A percentile compares a stretch with the other conserved stretches of the same genome.
These are phyloP conservation scores for Tephrocybe sp. DNA, from an alignment of 768 basidiomycete genomes.

Conservation along the genomic window DNA sequence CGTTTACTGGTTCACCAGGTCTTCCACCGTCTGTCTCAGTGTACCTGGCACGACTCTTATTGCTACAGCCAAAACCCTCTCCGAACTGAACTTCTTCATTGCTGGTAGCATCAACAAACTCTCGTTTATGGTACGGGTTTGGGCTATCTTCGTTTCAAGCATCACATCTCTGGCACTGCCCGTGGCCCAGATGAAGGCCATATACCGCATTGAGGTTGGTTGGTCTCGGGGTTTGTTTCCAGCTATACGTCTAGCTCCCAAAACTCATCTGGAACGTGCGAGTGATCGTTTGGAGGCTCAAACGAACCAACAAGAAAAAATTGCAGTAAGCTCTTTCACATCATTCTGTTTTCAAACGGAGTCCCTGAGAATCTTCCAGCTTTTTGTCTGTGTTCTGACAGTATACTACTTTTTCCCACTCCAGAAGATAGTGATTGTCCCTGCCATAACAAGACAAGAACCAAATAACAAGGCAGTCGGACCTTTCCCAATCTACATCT, in stretches of 20 bases:
- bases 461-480: neutral
- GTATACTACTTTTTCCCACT: constrained; percentile 4
- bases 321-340: constrained; percentile 1
- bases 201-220: constrained; percentile 23
- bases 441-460: neutral
- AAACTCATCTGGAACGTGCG: constrained; percentile 29
- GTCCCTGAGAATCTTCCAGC: constrained; percentile 1
- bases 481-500: neutral
- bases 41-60: constrained; percentile 20
- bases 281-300: constrained; percentile 21
- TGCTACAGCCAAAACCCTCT: constrained; percentile 12
- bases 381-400: constrained; percentile 6
- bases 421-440: constrained; percentile 4
- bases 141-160: neutral
- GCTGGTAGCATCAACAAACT: neutral
- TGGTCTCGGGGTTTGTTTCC: constrained; percentile 21
- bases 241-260: constrained; percentile 14
- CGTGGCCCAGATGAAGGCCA: constrained; percentile 24
- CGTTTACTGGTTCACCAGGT: constrained; percentile 32
- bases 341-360: neutral
- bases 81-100: neutral
- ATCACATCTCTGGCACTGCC: constrained; percentile 9
- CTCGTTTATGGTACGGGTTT: neutral
- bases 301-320: neutral
- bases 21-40: constrained; percentile 31